Conservation (phyloP, 305 asterid genomes). For the Fraxinus sp. region DNA sequence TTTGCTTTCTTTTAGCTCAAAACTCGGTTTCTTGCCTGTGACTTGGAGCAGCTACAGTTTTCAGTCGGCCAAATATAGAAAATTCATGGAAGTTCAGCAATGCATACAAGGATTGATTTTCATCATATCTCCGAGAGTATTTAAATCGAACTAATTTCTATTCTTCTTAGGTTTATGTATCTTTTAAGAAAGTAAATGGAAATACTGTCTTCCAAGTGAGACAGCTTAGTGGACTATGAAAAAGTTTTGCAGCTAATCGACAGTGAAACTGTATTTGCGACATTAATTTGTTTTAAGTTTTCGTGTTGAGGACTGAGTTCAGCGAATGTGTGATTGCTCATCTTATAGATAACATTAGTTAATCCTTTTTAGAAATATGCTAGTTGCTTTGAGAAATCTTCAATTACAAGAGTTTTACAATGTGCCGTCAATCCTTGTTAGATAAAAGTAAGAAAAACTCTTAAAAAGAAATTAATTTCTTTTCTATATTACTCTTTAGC, state of each 20-base stretch:
- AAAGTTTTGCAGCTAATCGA: constrained; percentile 2
- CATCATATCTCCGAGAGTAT: not conserved
- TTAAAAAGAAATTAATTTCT: too few relatives aligned
- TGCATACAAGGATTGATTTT: not conserved
- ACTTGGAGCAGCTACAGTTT: constrained; percentile 13
- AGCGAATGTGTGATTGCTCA: not conserved
- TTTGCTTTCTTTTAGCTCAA: not conserved
- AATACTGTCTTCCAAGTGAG: not conserved
- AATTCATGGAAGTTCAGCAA: not conserved
- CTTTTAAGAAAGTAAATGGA: not conserved
- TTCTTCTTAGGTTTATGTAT: not conserved
- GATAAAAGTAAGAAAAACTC: not conserved
- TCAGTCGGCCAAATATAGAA: constrained; percentile 3
- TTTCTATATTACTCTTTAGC: not conserved
- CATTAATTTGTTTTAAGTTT: not conserved
- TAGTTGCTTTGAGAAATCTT: not conserved
- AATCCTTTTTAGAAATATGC: not conserved
- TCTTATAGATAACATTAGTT: not conserved
- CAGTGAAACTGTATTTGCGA: not conserved
- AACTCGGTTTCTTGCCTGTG: not conserved
- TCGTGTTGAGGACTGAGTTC: not conserved
- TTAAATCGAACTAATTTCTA: not conserved
- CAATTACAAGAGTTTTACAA: not conserved
- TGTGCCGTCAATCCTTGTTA: not conserved
- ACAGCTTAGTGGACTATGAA: not conserved